Evolutionary conservation across 345 rosid species (phyloP), one percentile per base, ranked within the genome.

Genomic region (Kandelia obovata): DNA sequence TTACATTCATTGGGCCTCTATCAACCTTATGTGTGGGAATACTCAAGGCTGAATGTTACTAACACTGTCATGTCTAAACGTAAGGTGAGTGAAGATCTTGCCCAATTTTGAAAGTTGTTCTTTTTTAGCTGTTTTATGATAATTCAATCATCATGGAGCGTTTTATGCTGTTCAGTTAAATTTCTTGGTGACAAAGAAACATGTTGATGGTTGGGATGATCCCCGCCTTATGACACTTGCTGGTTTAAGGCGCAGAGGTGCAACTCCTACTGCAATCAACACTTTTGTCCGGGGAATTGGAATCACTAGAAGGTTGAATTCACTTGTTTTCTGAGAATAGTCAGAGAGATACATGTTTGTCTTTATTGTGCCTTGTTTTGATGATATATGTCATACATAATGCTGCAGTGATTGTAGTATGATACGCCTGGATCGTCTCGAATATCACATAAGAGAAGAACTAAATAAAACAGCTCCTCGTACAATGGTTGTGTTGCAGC

Each of bases 121-220:
- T 47, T 57, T 11, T 27, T 51, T 6, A 39, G 72, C 59, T 70
- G 20, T 63, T 65, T 49, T 73, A 13, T 25, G 35, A 53, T 62
- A 27, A 46, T 35, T 34, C 63, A 30, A 64, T 43, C 30, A 9
- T 34, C 7, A 19, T 85, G n/a, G 15, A 53, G 34, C 28, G 1
- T 62, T 53, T 25, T 73, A 56, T 65, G 59, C 39, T 60, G 35
- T 80, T 82, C 85, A 96, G 98, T 80, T 96, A 75, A 92, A 92
- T 72, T 83, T 78, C 75, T 77, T 96, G 59, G 99, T 96, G 64
- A 89, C 90, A 52, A 79, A 89, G 28, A 92, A 87, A 67, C 72
- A 84, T 83, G 96, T 95, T 69, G 99, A 96, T 77, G 95, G 99
- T 62, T 96, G 98, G 99, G 99, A 96, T 85, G 99, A 96, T 77